Conservation (phyloP, 345 rosid genomes). For the Excoecaria cochinchinensis region DNA sequence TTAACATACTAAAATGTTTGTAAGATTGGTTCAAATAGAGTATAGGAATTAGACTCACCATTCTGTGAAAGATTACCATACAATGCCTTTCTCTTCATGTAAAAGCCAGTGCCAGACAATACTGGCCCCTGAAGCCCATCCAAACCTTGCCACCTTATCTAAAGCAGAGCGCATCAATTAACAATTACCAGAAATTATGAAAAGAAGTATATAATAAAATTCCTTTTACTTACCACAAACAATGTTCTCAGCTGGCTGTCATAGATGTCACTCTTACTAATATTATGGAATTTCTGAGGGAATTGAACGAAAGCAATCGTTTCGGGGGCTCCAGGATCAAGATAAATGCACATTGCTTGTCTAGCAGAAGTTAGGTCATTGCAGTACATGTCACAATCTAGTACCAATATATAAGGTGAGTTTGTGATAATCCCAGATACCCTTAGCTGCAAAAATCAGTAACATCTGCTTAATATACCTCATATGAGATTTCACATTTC, state of each 20-base stretch:
- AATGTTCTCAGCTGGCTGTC: conserved; percentile 31
- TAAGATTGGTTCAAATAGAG: not conserved
- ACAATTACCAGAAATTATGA: not conserved
- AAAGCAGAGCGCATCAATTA: not conserved
- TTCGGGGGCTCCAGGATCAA: conserved; percentile 33
- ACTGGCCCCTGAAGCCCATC: conserved; percentile 40
- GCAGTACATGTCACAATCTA: conserved; percentile 57
- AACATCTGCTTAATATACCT: not conserved
- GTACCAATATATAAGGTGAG: conserved; percentile 36
- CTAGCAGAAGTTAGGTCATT: conserved; percentile 46
- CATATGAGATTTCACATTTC: too few relatives aligned
- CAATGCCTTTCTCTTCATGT: conserved; percentile 41
- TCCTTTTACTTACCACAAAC: conserved; percentile 1
- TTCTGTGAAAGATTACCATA: conserved; percentile 9
- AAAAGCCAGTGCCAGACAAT: conserved; percentile 44
- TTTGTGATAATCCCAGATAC: conserved; percentile 50
- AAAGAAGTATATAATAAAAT: not conserved
- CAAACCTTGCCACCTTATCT: conserved; percentile 16
- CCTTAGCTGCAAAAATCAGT: conserved; percentile 39
- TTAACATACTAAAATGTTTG: not conserved
- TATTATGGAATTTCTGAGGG: conserved; percentile 41
- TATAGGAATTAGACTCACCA: not conserved
- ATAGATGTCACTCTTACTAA: conserved; percentile 43
- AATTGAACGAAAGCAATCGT: conserved; percentile 43
- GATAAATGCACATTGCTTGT: conserved; percentile 46